These are phyloP conservation scores for Heliamphora pulchella DNA, from an alignment of 179 eudicot species.

Conservation along the genomic window DNA sequence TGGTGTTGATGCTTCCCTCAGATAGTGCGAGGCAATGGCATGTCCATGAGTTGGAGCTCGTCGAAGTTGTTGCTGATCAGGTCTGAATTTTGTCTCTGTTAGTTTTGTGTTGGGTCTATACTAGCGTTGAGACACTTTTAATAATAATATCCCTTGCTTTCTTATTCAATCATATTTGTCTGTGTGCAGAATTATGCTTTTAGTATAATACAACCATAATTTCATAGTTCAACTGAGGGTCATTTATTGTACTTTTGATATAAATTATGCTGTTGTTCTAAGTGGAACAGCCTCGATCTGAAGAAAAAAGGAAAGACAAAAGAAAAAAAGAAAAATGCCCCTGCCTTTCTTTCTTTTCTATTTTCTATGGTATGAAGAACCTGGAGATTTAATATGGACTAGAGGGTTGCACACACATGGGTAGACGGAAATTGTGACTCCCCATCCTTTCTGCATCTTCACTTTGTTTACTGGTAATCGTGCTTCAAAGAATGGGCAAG, in stretches of 20 bases:
- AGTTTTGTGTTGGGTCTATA: neutral
- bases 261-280: neutral
- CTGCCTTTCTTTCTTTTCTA: neutral
- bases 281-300: neutral
- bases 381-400: neutral
- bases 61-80: conserved; percentile 99
- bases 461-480: too few relatives aligned
- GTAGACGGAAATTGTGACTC: too few relatives aligned
- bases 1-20: conserved; percentile 93
- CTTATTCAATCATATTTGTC: too few relatives aligned
- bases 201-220: neutral
- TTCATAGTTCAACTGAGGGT: neutral
- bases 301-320: neutral
- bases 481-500: too few relatives aligned
- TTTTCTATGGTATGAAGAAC: neutral
- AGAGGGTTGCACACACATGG: too few relatives aligned
- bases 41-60: conserved; percentile 88
- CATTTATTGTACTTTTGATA: neutral
- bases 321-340: neutral
- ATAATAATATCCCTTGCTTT: too few relatives aligned
- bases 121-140: neutral
- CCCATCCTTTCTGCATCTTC: too few relatives aligned
- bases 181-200: neutral
- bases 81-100: conserved; percentile 29
- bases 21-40: conserved; percentile 95